Evolutionary conservation across 2,329 filamentous ascomycete species (phyloP), one percentile per base, ranked within the genome.

Genomic region (Neobulgaria alba): DNA sequence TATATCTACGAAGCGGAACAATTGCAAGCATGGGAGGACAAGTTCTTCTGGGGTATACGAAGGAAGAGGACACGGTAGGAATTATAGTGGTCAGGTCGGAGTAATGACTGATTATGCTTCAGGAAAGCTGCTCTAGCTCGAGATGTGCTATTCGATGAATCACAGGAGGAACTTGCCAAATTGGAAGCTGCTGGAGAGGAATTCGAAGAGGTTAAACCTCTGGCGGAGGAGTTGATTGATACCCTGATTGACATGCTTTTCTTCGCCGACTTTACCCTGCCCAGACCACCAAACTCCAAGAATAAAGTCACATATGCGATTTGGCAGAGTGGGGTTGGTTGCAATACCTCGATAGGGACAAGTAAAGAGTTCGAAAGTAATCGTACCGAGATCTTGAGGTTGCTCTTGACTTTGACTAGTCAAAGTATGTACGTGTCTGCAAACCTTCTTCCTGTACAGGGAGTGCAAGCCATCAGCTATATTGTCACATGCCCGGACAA

Each of bases 291-390:
- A 10, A 72, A 79, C 42, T 77, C 77, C 39, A 87, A 83, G 57
- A 74, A 75, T 48, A 93, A 92, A 61, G 84, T 95, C 41, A 84
- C 82, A 5, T 95, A 92, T 63, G 83, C 87, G 39, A 96, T 98
- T 59, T 98, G 92, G 92, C 88, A 95, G 66, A 96, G 86, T 58
- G 92, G 92, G 35, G 90, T 98, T 20, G 92, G 92, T 10, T 96
- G 90, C 68, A 94, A 95, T 61, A 85, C 84, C 12, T 78, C 88
- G 4, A 79, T 93, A 53, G 82, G 82, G 8, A 90, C 88, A 3
- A 95, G 82, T 38, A 94, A 87, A 61, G 89, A 96, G 55, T 82
- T 86, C 43, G 92, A 98, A 66, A 93, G 75, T 65, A 95, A 95
- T 62, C 78, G 92, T 44, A 88, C 84, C 50, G 92, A 98, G 64